Evolutionary conservation across 1,284 basidiomycete species (phyloP).

Genomic region (Kwoniella shivajii): DNA sequence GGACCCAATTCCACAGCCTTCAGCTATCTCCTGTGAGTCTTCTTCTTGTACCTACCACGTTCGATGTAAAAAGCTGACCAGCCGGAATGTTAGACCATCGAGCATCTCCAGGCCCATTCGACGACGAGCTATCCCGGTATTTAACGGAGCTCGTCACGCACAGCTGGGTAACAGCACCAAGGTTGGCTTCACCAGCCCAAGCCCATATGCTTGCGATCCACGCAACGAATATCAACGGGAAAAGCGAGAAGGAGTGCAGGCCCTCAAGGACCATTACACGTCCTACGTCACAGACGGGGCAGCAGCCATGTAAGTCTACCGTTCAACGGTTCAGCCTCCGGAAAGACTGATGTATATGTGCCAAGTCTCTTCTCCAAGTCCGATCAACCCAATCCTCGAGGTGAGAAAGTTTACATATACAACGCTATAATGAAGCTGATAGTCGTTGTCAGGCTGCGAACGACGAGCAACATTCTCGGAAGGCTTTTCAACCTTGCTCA

Average conservation of each 20-base stretch:
- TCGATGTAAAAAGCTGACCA: neutral
- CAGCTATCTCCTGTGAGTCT: slow-evolving; percentile 1
- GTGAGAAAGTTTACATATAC: neutral
- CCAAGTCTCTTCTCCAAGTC: slow-evolving; percentile 15
- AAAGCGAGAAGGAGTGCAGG: slow-evolving; percentile 1
- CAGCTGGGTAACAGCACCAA: slow-evolving; percentile 8
- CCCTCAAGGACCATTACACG: slow-evolving; percentile 25
- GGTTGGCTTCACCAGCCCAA: slow-evolving; percentile 17
- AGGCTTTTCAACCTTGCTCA: slow-evolving; percentile 19
- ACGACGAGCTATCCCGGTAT: neutral
- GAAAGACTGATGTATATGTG: too few relatives aligned
- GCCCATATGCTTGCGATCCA: slow-evolving; percentile 11
- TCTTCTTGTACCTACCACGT: neutral
- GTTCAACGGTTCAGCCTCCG: neutral
- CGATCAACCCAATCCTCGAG: neutral
- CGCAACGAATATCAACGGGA: slow-evolving; percentile 21
- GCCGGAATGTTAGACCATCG: neutral
- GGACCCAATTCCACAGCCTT: neutral
- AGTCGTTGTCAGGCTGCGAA: neutral
- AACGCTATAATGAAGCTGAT: neutral
- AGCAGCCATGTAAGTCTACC: slow-evolving; percentile 16
- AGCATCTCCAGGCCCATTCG: neutral
- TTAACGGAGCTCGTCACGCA: neutral
- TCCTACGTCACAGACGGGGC: slow-evolving; percentile 3
- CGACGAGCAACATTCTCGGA: neutral